Evolutionary conservation across 345 rosid genomes (phyloP), one percentile per base, ranked within the genome.

Genomic region (Eutrema yunnanense): DNA sequence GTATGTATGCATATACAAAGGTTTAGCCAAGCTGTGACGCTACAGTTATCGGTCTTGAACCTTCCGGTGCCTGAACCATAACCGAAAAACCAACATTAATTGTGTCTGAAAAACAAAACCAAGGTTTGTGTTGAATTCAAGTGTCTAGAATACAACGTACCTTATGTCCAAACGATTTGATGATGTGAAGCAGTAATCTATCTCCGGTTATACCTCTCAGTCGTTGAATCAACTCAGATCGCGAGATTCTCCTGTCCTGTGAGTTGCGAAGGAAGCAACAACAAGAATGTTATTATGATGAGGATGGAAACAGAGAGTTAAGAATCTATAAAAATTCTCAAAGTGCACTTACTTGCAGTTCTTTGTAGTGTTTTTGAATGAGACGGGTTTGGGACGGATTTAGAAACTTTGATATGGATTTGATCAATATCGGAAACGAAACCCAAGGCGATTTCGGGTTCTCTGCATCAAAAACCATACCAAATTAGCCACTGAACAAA

Each of bases 381-480:
- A 76, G 69, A 53, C 54, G 43, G 52, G 83, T 57, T 5, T 76
- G 40, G 0, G 75, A 55, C 6, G 76, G 75, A 55, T 84, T 75
- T 57, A 92, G 67, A 59, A 80, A 82, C 78, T 82, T 78, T 0
- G 89, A 83, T 8, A 92, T 82, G 30, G 74, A 72, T 4, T 85
- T 70, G 12, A 90, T 81, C 37, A 86, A 80, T 36, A 73, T 76
- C 11, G 87, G 80, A 73, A 90, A 86, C 1, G 83, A 75, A 78
- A 90, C 81, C 90, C 92, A 90, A 9, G 96, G 91, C 6, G 89
- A 87, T 55, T 74, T 86, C 13, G 89, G 91, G 9, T 6, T 71
- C 54, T 74, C 78, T 59, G 29, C 48, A 6, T 71, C 2, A 29
- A 76, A 65, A 16, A 3, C 27, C 43, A 19, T 29, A 41, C 36